Conservation (phyloP, 345 rosid species). For the Raphanus raphanistrum region DNA sequence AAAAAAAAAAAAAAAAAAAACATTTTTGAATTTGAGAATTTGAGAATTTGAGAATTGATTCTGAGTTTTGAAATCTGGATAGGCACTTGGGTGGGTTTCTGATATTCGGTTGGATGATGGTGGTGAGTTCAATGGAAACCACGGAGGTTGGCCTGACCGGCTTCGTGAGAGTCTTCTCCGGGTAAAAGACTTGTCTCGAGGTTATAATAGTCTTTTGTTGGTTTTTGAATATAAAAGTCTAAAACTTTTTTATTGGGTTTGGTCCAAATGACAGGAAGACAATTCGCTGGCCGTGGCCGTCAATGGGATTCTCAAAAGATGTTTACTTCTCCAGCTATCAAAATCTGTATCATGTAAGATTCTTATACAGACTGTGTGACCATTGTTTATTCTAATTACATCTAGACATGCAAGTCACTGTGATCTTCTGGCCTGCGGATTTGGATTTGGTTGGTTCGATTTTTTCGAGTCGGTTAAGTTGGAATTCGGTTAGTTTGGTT, state of each 20-base stretch:
- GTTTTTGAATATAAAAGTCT: not conserved
- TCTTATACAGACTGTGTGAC: constrained; percentile 11
- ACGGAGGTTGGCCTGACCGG: constrained; percentile 55
- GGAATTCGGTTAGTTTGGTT: not conserved
- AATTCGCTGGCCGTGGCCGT: constrained; percentile 58
- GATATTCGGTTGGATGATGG: constrained; percentile 64
- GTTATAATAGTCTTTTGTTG: constrained; percentile 8
- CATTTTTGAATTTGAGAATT: too few relatives aligned
- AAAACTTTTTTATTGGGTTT: not conserved
- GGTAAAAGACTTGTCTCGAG: constrained; percentile 44
- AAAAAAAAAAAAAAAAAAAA: too few relatives aligned
- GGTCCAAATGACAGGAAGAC: constrained; percentile 43
- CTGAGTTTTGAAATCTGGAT: not conserved
- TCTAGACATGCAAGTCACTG: constrained; percentile 11
- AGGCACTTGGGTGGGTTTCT: constrained; percentile 84
- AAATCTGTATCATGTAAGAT: constrained; percentile 30
- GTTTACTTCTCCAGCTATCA: constrained; percentile 45
- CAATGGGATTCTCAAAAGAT: constrained; percentile 27
- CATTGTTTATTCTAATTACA: constrained; percentile 6
- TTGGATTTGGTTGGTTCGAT: not conserved
- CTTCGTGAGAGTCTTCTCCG: constrained; percentile 48
- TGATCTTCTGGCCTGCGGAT: not conserved
- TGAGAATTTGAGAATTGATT: not conserved
- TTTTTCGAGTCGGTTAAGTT: not conserved
- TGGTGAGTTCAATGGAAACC: constrained; percentile 59